Evolutionary conservation across 306 rosid species (phyloP).

Genomic region (Alnus glutinosa): DNA sequence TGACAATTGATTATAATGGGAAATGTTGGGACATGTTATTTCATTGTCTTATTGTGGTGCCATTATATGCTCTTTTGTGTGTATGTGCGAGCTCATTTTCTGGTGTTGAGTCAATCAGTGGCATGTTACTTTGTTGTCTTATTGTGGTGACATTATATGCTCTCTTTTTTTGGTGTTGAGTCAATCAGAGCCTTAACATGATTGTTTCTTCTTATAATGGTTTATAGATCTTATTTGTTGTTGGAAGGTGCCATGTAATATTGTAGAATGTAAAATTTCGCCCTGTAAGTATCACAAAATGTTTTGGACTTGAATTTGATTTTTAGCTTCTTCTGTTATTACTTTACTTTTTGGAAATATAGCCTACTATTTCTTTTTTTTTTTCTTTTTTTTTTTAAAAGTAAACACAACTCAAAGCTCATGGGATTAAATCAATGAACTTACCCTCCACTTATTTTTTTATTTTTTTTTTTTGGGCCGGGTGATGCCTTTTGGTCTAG

Average conservation of each 20-base stretch:
- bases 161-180: background rate
- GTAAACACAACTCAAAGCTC: no score
- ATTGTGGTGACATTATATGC: background rate
- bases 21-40: background rate
- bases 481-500: background rate
- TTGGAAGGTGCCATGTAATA: background rate
- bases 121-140: background rate
- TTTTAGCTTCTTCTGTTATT: background rate
- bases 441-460: background rate
- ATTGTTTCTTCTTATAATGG: background rate
- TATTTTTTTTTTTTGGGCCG: background rate
- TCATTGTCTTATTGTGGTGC: background rate
- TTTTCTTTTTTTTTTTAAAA: background rate
- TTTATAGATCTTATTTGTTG: background rate
- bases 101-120: no score
- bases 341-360: background rate
- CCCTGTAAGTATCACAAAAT: background rate
- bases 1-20: background rate
- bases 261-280: background rate
- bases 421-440: background rate
- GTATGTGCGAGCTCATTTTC: no score
- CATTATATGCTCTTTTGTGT: background rate
- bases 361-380: background rate
- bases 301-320: background rate
- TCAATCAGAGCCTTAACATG: background rate